Conservation (phyloP, 2,329 filamentous ascomycete species). For the Pezicula neosporulosa region DNA sequence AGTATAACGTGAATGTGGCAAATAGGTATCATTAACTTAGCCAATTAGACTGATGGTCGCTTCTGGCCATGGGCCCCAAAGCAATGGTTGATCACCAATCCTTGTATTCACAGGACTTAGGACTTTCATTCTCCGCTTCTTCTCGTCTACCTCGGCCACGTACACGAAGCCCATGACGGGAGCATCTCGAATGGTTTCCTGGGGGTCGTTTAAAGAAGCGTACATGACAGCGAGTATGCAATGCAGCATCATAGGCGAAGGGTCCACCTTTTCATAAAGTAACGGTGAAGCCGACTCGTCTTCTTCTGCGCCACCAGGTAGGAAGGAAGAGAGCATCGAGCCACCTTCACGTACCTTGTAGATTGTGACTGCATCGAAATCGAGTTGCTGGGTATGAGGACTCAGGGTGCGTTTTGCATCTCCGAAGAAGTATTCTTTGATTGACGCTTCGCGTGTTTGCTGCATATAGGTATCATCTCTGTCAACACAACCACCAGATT, state of each 20-base stretch:
- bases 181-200: slow-evolving; percentile 72
- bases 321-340: slow-evolving; percentile 30
- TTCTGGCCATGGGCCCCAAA: slow-evolving; percentile 86
- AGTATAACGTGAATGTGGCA: no score
- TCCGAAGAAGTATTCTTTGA: slow-evolving; percentile 94
- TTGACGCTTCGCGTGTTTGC: slow-evolving; percentile 67
- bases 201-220: slow-evolving; percentile 64
- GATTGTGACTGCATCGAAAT: slow-evolving; percentile 70
- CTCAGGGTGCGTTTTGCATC: slow-evolving; percentile 72
- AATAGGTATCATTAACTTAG: background rate
- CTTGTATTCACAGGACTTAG: slow-evolving; percentile 81
- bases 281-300: slow-evolving; percentile 19
- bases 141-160: slow-evolving; percentile 85
- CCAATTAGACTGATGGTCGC: slow-evolving; percentile 54
- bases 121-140: slow-evolving; percentile 75
- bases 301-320: slow-evolving; percentile 27
- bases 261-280: slow-evolving; percentile 60
- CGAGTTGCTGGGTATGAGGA: slow-evolving; percentile 81
- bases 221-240: slow-evolving; percentile 83
- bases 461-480: slow-evolving; percentile 74
- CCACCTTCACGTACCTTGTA: slow-evolving; percentile 65
- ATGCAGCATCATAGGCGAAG: slow-evolving; percentile 69
- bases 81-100: slow-evolving; percentile 73
- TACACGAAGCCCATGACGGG: slow-evolving; percentile 92
- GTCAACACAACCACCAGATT: slow-evolving; percentile 81